Evolutionary conservation across 306 rosid genomes (phyloP).

Genomic region (Vicia sativa): DNA sequence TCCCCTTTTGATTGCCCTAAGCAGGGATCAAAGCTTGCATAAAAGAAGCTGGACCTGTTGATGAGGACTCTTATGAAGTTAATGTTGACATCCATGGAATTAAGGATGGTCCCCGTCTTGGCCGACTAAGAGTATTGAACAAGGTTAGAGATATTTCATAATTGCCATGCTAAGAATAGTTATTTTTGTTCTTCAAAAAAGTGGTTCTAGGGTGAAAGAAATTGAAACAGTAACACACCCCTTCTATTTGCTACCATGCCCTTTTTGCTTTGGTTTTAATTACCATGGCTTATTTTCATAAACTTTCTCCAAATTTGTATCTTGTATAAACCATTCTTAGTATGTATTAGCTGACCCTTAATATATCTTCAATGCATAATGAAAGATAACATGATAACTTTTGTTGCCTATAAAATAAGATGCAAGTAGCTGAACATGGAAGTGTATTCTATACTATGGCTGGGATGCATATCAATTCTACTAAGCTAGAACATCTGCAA

Average conservation of each 20-base stretch:
- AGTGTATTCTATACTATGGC: neutral
- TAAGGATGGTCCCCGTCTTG: conserved; percentile 80
- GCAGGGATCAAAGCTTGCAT: conserved; percentile 84
- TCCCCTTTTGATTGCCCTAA: conserved; percentile 22
- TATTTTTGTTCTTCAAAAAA: neutral
- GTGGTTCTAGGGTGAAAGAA: conserved; percentile 6
- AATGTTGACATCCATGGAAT: conserved; percentile 70
- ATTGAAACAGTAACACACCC: neutral
- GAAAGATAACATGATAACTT: neutral
- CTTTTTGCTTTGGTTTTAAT: neutral
- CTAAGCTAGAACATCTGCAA: conserved; percentile 6
- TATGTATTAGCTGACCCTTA: conserved; percentile 8
- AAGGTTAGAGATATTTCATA: conserved; percentile 56
- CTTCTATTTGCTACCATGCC: too few relatives aligned
- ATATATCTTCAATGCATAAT: conserved; percentile 9
- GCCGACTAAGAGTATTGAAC: conserved; percentile 72
- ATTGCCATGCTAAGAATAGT: neutral
- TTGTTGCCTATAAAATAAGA: conserved; percentile 24
- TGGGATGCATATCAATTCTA: conserved; percentile 20
- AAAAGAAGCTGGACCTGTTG: conserved; percentile 63
- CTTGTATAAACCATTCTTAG: neutral
- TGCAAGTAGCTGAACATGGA: conserved; percentile 4
- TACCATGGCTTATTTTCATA: neutral
- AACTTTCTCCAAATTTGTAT: conserved; percentile 1
- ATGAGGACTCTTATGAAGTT: conserved; percentile 74